These are phyloP conservation scores for Pugionium cornutum DNA, from an alignment of 345 rosid species.

Conservation along the genomic window DNA sequence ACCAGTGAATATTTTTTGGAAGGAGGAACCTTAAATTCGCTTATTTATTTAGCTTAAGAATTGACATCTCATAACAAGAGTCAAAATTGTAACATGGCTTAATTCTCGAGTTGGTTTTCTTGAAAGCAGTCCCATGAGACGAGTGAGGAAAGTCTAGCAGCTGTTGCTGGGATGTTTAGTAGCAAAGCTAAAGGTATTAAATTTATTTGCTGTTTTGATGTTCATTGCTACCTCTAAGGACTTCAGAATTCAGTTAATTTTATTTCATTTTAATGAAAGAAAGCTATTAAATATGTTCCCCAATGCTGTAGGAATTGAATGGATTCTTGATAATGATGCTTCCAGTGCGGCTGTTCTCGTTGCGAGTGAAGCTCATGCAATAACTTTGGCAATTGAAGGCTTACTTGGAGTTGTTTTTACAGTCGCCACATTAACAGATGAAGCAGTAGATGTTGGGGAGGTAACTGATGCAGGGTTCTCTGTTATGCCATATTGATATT, in stretches of 20 bases:
- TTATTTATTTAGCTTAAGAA: constrained; percentile 18
- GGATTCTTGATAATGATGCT: constrained; percentile 98
- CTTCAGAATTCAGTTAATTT: not conserved
- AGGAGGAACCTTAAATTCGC: constrained; percentile 6
- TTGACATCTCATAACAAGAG: constrained; percentile 1
- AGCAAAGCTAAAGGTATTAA: constrained; percentile 97
- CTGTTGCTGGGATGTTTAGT: constrained; percentile 99
- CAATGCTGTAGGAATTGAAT: constrained; percentile 75
- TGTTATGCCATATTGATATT: constrained; percentile 13
- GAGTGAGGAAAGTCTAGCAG: constrained; percentile 93
- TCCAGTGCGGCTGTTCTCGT: constrained; percentile 92
- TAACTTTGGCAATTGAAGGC: constrained; percentile 93
- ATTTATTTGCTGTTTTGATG: constrained; percentile 17
- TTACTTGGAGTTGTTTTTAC: constrained; percentile 89
- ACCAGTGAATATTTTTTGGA: not conserved
- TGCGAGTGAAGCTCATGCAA: constrained; percentile 99
- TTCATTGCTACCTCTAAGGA: constrained; percentile 1
- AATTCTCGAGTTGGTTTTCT: constrained; percentile 34
- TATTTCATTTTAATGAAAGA: not conserved
- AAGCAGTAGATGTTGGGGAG: constrained; percentile 94
- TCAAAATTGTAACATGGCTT: constrained; percentile 24
- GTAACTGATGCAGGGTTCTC: constrained; percentile 45
- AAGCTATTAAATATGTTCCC: not conserved
- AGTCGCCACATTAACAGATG: constrained; percentile 93
- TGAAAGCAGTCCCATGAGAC: constrained; percentile 77